A percentile compares a stretch with the other conserved stretches of the same genome.
Conservation (phyloP, 371 early-diverging fungal species). For the Mortierella sp. region DNA sequence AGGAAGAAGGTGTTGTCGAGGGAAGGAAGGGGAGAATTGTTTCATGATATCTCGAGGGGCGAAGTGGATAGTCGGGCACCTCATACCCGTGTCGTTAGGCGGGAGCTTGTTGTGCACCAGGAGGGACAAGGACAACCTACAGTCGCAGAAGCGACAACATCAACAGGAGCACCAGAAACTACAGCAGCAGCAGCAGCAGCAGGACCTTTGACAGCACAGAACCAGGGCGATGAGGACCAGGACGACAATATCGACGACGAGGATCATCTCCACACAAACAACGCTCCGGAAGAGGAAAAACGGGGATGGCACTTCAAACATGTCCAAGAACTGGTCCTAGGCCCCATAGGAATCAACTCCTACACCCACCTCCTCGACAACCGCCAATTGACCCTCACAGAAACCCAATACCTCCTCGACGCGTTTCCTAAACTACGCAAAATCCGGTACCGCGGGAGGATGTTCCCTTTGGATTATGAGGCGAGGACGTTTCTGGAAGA, state of each 20-base stretch:
- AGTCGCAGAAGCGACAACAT: background rate
- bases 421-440: slow-evolving; percentile 33
- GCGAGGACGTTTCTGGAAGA: slow-evolving; percentile 17
- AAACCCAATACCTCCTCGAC: background rate
- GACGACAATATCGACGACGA: background rate
- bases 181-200: background rate
- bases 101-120: background rate
- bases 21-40: background rate
- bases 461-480: slow-evolving; percentile 16
- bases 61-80: background rate
- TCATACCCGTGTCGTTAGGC: background rate
- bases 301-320: background rate
- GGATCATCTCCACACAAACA: too few relatives aligned
- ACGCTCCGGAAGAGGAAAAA: background rate
- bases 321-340: slow-evolving; percentile 34
- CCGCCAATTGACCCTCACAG: background rate
- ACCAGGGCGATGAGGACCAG: background rate
- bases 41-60: background rate
- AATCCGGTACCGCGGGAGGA: slow-evolving; percentile 28
- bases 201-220: background rate
- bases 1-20: background rate
- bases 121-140: too few relatives aligned
- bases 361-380: background rate
- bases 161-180: background rate
- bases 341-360: background rate